phyloP scores from a whole-genome alignment of 768 basidiomycete species.

The Kwoniella newhampshirensis region DNA sequence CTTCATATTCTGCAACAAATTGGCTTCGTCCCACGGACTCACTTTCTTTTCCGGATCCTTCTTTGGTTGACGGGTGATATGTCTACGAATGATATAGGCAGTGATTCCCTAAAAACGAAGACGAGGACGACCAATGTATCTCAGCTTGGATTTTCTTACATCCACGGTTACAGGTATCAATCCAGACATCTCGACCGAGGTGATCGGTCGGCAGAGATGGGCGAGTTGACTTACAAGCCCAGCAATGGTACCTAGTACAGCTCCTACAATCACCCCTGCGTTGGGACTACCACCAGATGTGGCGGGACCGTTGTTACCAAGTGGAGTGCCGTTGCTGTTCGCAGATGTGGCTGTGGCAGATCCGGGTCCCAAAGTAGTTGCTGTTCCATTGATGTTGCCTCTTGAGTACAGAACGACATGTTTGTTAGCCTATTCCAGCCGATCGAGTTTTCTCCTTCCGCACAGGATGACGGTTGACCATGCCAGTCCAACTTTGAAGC shows the following conservation, averaged over 20 bases:
- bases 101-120: background rate
- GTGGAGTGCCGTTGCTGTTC: background rate
- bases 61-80: constrained; percentile 11
- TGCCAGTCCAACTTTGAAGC: background rate
- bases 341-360: constrained; percentile 3
- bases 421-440: background rate
- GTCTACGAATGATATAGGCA: too few species aligned
- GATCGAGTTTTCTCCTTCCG: too few species aligned
- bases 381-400: constrained; percentile 6
- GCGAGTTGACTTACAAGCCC: constrained; percentile 7
- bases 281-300: constrained; percentile 10
- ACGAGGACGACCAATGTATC: background rate
- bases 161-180: background rate
- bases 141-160: background rate
- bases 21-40: constrained; percentile 42
- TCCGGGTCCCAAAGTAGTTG: background rate
- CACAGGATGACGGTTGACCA: background rate
- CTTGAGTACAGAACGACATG: constrained; percentile 1
- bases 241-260: constrained; percentile 16
- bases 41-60: constrained; percentile 20
- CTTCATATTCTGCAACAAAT: constrained; percentile 40
- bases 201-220: background rate
- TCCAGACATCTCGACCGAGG: too few species aligned
- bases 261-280: constrained; percentile 23
- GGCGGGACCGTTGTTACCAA: background rate